Percentiles rank a stretch among this genome's conserved stretches.
Evolutionary conservation across 2,329 filamentous ascomycete genomes (phyloP).

Genomic region (Periconia digitata): DNA sequence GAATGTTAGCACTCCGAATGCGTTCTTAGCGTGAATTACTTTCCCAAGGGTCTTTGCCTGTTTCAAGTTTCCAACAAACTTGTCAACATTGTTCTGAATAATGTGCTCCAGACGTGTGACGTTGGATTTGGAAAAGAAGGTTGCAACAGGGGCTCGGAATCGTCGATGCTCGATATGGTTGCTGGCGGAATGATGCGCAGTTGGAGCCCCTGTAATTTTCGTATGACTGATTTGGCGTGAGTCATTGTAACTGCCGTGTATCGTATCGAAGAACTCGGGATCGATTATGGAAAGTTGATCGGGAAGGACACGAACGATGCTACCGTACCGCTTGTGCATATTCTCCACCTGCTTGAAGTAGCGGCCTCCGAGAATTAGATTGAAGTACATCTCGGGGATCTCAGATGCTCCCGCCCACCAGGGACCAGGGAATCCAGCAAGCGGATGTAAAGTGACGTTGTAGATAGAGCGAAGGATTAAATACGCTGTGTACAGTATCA

Average conservation of each 20-base stretch:
- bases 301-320: conserved; percentile 17
- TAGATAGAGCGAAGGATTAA: background rate
- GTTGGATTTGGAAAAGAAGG: conserved; percentile 28
- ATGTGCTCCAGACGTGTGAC: conserved; percentile 19
- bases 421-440: conserved; percentile 14
- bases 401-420: conserved; percentile 12
- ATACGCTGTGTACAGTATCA: background rate
- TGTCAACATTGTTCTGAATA: conserved; percentile 15
- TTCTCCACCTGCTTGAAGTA: conserved; percentile 37
- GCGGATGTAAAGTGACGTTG: too few species aligned
- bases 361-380: conserved; percentile 20
- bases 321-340: conserved; percentile 30
- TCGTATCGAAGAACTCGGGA: conserved; percentile 16
- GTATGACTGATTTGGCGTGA: conserved; percentile 5
- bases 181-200: conserved; percentile 1
- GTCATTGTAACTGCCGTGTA: conserved; percentile 5
- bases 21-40: conserved; percentile 3
- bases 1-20: conserved; percentile 9
- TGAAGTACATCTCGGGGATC: conserved; percentile 13
- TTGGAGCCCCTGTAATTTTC: background rate
- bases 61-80: conserved; percentile 8
- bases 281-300: conserved; percentile 22
- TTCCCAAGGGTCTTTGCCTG: conserved; percentile 1
- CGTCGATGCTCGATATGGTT: conserved; percentile 23
- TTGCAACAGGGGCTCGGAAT: conserved; percentile 19